Evolutionary conservation across 208 protist genomes (phyloP).

Genomic region (Leishmania gerbilli): DNA sequence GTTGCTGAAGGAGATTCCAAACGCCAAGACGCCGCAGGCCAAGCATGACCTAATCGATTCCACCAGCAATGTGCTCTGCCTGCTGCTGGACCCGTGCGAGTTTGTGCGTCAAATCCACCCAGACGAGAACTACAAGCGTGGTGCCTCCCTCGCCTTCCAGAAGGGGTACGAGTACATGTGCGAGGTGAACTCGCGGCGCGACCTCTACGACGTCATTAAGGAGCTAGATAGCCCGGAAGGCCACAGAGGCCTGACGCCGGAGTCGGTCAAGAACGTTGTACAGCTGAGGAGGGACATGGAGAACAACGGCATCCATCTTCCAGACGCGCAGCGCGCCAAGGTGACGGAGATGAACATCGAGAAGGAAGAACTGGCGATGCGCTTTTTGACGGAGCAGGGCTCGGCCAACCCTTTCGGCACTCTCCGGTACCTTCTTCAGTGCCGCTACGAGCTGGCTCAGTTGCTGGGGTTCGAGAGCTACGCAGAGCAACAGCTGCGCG

Average conservation of each 20-base stretch:
- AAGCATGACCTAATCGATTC: slow-evolving; percentile 92
- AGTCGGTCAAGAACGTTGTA: slow-evolving; percentile 89
- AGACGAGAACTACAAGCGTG: slow-evolving; percentile 80
- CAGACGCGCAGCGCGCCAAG: slow-evolving; percentile 68
- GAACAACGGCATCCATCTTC: slow-evolving; percentile 91
- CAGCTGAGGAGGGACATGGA: slow-evolving; percentile 93
- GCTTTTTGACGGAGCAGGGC: slow-evolving; percentile 76
- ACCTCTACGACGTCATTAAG: slow-evolving; percentile 87
- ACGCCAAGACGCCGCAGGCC: slow-evolving; percentile 61
- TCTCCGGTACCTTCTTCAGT: slow-evolving; percentile 81
- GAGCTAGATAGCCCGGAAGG: slow-evolving; percentile 73
- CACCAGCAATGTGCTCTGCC: slow-evolving; percentile 92
- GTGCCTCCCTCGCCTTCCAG: slow-evolving; percentile 80
- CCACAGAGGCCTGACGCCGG: slow-evolving; percentile 64
- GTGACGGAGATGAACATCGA: slow-evolving; percentile 89
- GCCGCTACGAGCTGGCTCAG: slow-evolving; percentile 82
- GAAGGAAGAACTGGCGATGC: slow-evolving; percentile 87
- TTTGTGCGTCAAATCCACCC: slow-evolving; percentile 93
- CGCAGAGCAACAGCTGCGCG: slow-evolving; percentile 89
- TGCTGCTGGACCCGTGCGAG: slow-evolving; percentile 92
- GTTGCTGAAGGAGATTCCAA: slow-evolving; percentile 77
- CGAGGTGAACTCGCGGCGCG: slow-evolving; percentile 85
- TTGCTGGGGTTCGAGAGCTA: slow-evolving; percentile 87
- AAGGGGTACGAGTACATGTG: slow-evolving; percentile 91
- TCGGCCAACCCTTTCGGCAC: slow-evolving; percentile 72